Evolutionary conservation across 495 filamentous ascomycete species (phyloP), one percentile per base, ranked within the genome.

Genomic region (Neurospora sp.): DNA sequence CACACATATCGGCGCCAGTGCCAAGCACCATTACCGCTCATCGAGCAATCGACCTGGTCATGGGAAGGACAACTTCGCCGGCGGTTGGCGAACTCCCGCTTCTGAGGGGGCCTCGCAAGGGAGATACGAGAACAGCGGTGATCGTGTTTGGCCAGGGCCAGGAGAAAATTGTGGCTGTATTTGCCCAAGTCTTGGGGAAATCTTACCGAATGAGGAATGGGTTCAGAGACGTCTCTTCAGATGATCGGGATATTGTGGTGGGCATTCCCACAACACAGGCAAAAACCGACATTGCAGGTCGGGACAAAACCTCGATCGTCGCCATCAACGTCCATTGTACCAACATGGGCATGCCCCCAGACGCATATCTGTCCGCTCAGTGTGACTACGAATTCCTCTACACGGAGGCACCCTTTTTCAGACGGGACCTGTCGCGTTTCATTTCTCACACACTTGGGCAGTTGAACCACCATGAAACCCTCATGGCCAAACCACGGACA

Each of bases 331-430:
- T 89, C 4, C 91, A 94, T 74, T 91, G 90, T 78, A 88, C 93
- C 72, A 89, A 89, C 73, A 85, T 89, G 45, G 88, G 89, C 27
- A 90, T 91, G 80, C 87, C 88, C 12, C 89, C 88, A 20, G 90
- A 92, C 73, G 84, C 89, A 44, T 77, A 84, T 44, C 84, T 93
- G 37, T 91, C 88, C 4, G 84, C 88, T 39, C 77, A 83, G 22
- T 93, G 91, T 79, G 89, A 94, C 79, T 94, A 93, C 81, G 93
- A 96, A 80, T 96, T 94, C 75, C 84, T 96, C 27, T 94, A 94
- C 82, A 90, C 91, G 9, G 84, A 89, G 71, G 83, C 83, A 53
- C 88, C 90, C 0, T 93, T 91, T 79, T 89, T 90, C 72, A 88
- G 92, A n/a, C 86, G 91, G 41, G 92, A 94, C 77, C 80, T 94